Percentiles rank a stretch among this genome's conserved stretches.
Evolutionary conservation across 768 basidiomycete genomes (phyloP).

Genomic region (Lactarius vividus): DNA sequence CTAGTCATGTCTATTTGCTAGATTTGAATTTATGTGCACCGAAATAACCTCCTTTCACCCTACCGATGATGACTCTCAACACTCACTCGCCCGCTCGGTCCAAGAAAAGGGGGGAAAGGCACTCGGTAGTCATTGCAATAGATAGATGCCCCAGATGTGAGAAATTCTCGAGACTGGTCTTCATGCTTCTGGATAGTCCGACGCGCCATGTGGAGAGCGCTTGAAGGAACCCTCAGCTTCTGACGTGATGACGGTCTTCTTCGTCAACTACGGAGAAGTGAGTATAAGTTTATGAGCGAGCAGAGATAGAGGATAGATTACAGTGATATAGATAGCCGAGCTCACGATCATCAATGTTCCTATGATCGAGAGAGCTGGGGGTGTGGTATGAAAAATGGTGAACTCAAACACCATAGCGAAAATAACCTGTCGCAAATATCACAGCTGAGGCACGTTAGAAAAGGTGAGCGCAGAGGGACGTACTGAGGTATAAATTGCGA

Average conservation of each 20-base stretch:
- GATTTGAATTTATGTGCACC: not conserved
- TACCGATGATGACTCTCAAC: not conserved
- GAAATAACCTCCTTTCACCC: too few relatives aligned
- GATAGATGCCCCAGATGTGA: not conserved
- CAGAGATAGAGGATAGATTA: constrained; percentile 35
- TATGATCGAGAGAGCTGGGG: constrained; percentile 54
- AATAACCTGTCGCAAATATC: constrained; percentile 44
- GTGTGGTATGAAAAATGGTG: constrained; percentile 58
- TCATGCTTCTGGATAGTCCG: not conserved
- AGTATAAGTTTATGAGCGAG: not conserved
- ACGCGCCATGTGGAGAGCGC: too few relatives aligned
- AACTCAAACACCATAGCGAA: constrained; percentile 66
- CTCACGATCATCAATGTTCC: constrained; percentile 65
- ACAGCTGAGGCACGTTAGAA: not conserved
- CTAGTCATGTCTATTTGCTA: not conserved
- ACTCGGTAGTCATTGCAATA: too few relatives aligned
- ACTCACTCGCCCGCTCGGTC: too few relatives aligned
- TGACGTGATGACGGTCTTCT: constrained; percentile 5
- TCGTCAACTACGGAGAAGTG: not conserved
- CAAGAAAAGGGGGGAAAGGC: too few relatives aligned
- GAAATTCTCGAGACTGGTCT: not conserved
- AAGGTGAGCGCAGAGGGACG: constrained; percentile 18
- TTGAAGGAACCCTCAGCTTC: too few relatives aligned
- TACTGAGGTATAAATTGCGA: constrained; percentile 60
- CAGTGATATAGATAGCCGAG: constrained; percentile 63